Base-by-base conservation (phyloP, 495 filamentous ascomycete genomes). In the Penicillium taxi region DNA sequence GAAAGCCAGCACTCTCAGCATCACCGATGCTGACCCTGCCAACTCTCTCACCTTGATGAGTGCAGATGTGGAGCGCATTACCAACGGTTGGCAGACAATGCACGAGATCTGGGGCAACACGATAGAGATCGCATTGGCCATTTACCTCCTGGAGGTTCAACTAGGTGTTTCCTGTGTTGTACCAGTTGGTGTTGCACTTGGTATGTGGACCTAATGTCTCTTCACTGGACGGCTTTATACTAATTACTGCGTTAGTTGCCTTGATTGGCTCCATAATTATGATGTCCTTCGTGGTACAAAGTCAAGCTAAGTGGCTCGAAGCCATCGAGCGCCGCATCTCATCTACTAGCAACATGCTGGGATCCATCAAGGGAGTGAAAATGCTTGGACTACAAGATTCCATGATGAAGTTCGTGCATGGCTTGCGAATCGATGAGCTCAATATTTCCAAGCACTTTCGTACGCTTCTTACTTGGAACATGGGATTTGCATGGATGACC, bases 341-440 rank as follows among this genome's bases (percentile, higher is more conserved):
- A 21, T 80, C 24, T 63, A 81, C 72, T 5, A 65, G 60, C 5
- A 46, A 65, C 0, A 70, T 76, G 59, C 48, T 82, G 4, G 56
- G 68, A 8, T 63, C 72, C 0, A 75, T 79, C 47, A 80, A 81
- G 42, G 69, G 71, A 14, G 57, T 84, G 25, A 83, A 82, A 42
- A 77, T 80, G 70, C 65, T 77, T 4, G 80, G 77, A 1, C 50
- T 82, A 14, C 53, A 58, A 19, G 36, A 56, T 14, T 49, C 52
- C 2, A 44, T 63, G 6, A 59, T 63, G 60, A 53, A 41, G 9
- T 49, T 47, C 13, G 56, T 83, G 1, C 64, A 77, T 27, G 44
- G 50, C 0, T 50, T 81, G 20, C 68, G 75, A 6, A 53, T 75
- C 9, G 63, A 75, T 11, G 81, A 85, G 40, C 37, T 83, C 3